Base-by-base conservation (phyloP, 2,329 filamentous ascomycete genomes). In the Pseudocercospora eumusae region DNA sequence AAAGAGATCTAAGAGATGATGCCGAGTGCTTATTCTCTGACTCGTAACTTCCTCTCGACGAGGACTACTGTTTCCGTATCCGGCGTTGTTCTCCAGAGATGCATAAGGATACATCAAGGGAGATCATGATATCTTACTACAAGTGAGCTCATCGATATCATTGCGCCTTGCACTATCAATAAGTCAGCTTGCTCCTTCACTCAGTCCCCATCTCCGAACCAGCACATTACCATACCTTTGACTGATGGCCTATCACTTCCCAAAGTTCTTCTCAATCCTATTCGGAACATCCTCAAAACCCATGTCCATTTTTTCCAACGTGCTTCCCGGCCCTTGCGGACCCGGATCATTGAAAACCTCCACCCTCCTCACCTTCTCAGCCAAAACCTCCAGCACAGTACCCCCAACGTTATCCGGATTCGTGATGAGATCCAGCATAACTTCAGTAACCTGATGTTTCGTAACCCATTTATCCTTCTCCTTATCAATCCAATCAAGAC, bases 211-310 rank as follows among this genome's bases (percentile, higher is more conserved):
- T n/a, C n/a, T n/a, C n/a, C n/a, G n/a, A n/a, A n/a, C 28, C 28
- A 31, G 28, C 28, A 31, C 28, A 31, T 1, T 3, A 5, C 33
- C 33, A 15, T 5, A 1, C 6, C 33, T 3, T 36, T 8, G 5
- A 5, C 1, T n/a, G 33, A 5, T 15, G 9, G 9, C 13, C 9
- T 5, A 1, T 50, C 47, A 47, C 47, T 54, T 54, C 49, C 57
- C 57, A 54, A 60, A 44, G 31, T 60, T 60, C 49, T 36, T 54
- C 57, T 60, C 57, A 49, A 60, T 44, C 31, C n/a, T 45, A 4
- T 49, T 49, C 11, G 40, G 54, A 8, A 54, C 57, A 23, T 49
- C 47, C 15, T 59, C 49, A 45, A 55, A 54, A 6, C 49, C 33
- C 20, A 55, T 20, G 18, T n/a, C 33, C 20, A 54, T 28, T 10